These are phyloP conservation scores for Atalantia buxifolia DNA, from an alignment of 345 rosid genomes.

Conservation along the genomic window DNA sequence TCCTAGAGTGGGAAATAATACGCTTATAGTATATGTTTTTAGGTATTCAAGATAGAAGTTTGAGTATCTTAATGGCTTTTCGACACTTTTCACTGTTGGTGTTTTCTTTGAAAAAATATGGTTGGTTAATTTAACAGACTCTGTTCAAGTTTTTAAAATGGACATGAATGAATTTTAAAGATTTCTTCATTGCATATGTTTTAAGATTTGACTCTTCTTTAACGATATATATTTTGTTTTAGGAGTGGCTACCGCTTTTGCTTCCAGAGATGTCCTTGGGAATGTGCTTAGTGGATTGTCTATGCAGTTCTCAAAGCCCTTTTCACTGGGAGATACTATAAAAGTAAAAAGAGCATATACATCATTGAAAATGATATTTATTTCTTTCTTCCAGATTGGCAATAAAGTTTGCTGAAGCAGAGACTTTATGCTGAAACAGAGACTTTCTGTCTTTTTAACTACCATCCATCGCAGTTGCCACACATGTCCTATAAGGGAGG, in stretches of 20 bases:
- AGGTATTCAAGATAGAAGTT: not conserved
- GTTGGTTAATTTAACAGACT: not conserved
- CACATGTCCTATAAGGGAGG: not conserved
- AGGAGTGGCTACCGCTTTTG: constrained; percentile 99
- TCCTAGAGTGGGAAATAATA: not conserved
- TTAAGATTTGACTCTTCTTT: not conserved
- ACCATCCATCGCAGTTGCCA: not conserved
- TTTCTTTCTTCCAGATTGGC: not conserved
- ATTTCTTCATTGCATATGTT: not conserved
- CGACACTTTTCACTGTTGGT: not conserved
- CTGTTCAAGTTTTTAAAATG: not conserved
- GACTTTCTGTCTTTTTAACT: not conserved
- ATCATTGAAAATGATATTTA: not conserved
- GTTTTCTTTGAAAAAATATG: not conserved
- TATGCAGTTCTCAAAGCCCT: constrained; percentile 83
- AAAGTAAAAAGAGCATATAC: constrained; percentile 49
- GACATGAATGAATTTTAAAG: not conserved
- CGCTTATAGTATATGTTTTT: too few relatives aligned
- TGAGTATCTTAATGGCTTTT: not conserved
- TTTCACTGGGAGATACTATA: constrained; percentile 91
- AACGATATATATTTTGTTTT: constrained; percentile 10
- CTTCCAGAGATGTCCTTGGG: constrained; percentile 86
- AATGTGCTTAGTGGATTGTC: constrained; percentile 90
- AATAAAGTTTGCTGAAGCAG: not conserved
- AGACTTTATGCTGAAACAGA: not conserved